Evolutionary conservation across 176 grass and related monocot species (phyloP).

Genomic region (Oryza longistaminata): DNA sequence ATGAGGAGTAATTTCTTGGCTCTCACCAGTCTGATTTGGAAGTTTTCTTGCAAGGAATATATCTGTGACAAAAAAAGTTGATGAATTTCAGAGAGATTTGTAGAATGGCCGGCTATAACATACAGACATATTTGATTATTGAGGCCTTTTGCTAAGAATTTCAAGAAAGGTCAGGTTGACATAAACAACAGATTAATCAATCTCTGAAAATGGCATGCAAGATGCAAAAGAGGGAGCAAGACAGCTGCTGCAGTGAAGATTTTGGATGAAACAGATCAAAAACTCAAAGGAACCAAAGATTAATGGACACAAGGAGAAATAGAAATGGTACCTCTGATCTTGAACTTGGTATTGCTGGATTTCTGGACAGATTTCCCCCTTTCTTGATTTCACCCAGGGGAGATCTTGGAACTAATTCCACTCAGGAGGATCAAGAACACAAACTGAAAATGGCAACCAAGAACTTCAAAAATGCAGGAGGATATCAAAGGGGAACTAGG

Average conservation of each 20-base stretch:
- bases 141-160: neutral
- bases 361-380: neutral
- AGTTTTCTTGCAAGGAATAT: neutral
- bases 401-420: conserved; percentile 11
- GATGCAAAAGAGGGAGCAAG: neutral
- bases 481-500: neutral
- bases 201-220: neutral
- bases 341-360: neutral
- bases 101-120: neutral
- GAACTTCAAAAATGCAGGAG: conserved; percentile 14
- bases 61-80: neutral
- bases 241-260: neutral
- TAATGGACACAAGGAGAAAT: neutral
- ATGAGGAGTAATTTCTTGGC: neutral
- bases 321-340: conserved; percentile 12
- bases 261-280: neutral
- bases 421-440: conserved; percentile 18
- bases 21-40: neutral
- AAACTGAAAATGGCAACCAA: neutral
- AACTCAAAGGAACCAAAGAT: neutral
- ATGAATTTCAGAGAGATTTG: neutral
- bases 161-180: neutral
- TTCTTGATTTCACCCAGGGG: neutral
- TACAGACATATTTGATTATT: neutral
- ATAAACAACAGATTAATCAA: neutral